These are phyloP conservation scores for Nakaseomyces nivariensis DNA, from an alignment of 1,139 yeast species.

Conservation along the genomic window DNA sequence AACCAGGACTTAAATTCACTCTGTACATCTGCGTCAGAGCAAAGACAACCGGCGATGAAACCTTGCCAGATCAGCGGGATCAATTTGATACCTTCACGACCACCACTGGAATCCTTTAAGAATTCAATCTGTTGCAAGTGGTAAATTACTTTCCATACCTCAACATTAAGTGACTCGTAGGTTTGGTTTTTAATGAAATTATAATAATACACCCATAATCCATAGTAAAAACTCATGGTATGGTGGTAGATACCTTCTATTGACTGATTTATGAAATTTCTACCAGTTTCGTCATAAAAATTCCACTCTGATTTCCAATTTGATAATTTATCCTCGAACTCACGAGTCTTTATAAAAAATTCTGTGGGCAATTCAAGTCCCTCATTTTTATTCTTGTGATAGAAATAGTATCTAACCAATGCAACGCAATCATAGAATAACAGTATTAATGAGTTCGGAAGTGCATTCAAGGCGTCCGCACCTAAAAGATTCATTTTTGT, in stretches of 20 bases:
- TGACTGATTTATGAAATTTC: constrained; percentile 38
- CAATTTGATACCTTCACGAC: constrained; percentile 36
- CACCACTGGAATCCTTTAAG: constrained; percentile 29
- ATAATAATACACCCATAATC: constrained; percentile 64
- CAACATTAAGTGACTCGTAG: constrained; percentile 20
- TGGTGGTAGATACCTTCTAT: constrained; percentile 79
- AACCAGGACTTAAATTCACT: constrained; percentile 71
- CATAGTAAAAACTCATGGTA: constrained; percentile 69
- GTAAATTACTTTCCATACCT: constrained; percentile 49
- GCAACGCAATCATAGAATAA: constrained; percentile 64
- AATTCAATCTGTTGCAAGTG: constrained; percentile 57
- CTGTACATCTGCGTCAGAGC: constrained; percentile 49
- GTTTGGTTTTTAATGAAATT: constrained; percentile 46
- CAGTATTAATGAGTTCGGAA: constrained; percentile 69
- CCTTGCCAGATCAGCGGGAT: constrained; percentile 86
- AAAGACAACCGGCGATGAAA: constrained; percentile 81
- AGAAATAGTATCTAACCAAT: constrained; percentile 35
- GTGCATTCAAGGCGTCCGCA: constrained; percentile 73
- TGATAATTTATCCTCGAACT: constrained; percentile 33
- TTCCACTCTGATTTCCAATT: constrained; percentile 57
- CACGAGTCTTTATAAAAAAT: constrained; percentile 1
- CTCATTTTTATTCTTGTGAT: constrained; percentile 1
- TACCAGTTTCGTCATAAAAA: constrained; percentile 18
- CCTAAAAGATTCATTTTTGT: constrained; percentile 36
- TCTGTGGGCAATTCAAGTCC: neutral